Conservation (phyloP, 2,329 filamentous ascomycete species). For the Xylariaceae sp. region DNA sequence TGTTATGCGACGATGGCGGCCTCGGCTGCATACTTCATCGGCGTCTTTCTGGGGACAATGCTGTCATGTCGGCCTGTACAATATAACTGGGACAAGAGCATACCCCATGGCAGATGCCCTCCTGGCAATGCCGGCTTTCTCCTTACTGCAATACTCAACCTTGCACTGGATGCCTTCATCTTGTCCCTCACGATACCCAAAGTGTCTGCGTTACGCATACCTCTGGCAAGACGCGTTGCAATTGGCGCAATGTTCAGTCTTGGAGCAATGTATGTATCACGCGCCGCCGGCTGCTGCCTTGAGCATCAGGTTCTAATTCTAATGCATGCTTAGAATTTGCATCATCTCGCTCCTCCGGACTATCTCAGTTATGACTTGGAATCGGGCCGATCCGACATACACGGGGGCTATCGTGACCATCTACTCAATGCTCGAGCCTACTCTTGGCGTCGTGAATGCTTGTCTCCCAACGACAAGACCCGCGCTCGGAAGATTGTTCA, state of each 20-base stretch:
- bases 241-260: constrained; percentile 21
- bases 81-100: constrained; percentile 21
- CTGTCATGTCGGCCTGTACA: constrained; percentile 8
- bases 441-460: constrained; percentile 17
- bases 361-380: no score
- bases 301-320: no score
- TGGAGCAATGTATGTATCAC: constrained; percentile 14
- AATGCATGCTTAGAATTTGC: no score
- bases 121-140: constrained; percentile 2
- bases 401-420: neutral
- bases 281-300: no score
- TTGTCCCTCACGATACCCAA: constrained; percentile 18
- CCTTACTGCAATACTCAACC: neutral
- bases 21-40: neutral
- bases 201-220: constrained; percentile 12
- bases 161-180: neutral
- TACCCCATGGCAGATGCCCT: constrained; percentile 8
- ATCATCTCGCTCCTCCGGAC: no score
- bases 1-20: constrained; percentile 13
- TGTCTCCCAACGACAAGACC: constrained; percentile 19
- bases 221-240: constrained; percentile 6
- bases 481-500: neutral
- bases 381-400: no score
- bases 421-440: constrained; percentile 14
- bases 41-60: no score